Conservation (phyloP, 108 stramenopile species). For the Phaeodactylum tricornutum region DNA sequence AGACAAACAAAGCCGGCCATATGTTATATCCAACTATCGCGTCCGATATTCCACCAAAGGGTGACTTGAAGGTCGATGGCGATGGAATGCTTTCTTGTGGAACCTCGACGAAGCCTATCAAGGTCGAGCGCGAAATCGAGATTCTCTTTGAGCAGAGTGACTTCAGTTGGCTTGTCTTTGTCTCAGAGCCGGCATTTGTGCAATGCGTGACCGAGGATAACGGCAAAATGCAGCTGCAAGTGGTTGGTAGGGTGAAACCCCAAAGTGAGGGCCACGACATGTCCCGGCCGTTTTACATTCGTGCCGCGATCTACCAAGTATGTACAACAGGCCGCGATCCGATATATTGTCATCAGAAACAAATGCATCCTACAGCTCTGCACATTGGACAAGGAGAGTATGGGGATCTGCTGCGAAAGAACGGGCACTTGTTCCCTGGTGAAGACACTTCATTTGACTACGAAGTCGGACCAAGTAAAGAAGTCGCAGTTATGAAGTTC, state of each 20-base stretch:
- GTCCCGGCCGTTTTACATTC: slow-evolving; percentile 9
- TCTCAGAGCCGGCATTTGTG: slow-evolving; percentile 70
- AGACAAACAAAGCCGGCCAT: neutral
- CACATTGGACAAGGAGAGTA: slow-evolving; percentile 15
- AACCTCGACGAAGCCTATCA: slow-evolving; percentile 1
- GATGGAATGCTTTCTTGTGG: neutral
- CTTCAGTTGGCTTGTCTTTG: slow-evolving; percentile 86
- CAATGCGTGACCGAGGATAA: slow-evolving; percentile 19
- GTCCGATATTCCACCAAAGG: slow-evolving; percentile 16
- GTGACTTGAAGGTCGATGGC: slow-evolving; percentile 15
- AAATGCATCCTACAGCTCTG: slow-evolving; percentile 1
- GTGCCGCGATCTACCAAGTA: slow-evolving; percentile 14
- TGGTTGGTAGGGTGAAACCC: slow-evolving; percentile 4
- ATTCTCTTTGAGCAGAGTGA: slow-evolving; percentile 61
- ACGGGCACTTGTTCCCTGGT: slow-evolving; percentile 68
- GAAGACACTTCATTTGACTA: slow-evolving; percentile 28
- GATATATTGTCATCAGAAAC: slow-evolving; percentile 8
- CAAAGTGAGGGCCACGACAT: neutral
- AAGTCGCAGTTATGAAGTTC: slow-evolving; percentile 18
- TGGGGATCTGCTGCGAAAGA: slow-evolving; percentile 35
- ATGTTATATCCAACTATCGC: slow-evolving; percentile 34
- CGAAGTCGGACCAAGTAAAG: slow-evolving; percentile 12
- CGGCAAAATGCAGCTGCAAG: slow-evolving; percentile 5
- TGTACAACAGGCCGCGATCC: slow-evolving; percentile 12
- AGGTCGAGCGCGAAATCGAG: slow-evolving; percentile 50